Evolutionary conservation across 2,329 filamentous ascomycete species (phyloP), one percentile per base, ranked within the genome.

Genomic region (Fonsecaea erecta): DNA sequence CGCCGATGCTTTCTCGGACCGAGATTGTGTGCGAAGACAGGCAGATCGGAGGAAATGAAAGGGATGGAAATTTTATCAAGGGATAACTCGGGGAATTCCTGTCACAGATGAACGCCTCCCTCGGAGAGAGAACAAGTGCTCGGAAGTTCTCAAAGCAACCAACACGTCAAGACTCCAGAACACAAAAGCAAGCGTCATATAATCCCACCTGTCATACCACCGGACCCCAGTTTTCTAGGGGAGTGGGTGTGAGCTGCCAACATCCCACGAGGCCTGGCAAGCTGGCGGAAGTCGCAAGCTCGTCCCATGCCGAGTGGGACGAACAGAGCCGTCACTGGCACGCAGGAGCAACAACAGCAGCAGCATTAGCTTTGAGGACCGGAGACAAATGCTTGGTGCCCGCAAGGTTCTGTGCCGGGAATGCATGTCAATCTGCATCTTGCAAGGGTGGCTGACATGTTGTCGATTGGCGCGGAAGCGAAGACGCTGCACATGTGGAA

Each of bases 361-460:
- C 16, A 28, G n/a, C 58, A 61, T 37, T 24, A 43, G 35, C 18
- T 26, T 43, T 7, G 26, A 51, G 34, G n/a, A 61, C 34, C 24
- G 35, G 51, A 52, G 58, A 21, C 37, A 40, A n/a, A 28, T 61
- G 58, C n/a, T 32, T 61, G 58, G 58, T 54, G 58, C 58, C 58
- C 58, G 51, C 58, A 61, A 61, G n/a, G 35, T 61, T 18, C 8
- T 26, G 24, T 18, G 28, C 51, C 26, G n/a, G 5, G 12, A 18
- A 53, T 61, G 32, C 58, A 61, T 46, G 51, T 8, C 32, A 53
- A 43, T 43, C 46, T 54, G 58, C 11, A 32, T 18, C 34, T 34
- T 30, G n/a, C 30, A 43, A 32, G 34, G 51, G 51, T 16, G 48
- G 51, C 58, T 14, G 34, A 61, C 58, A 54, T 54, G 43, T 34